Base-by-base conservation (phyloP, 257 asterid genomes). In the Nyctanthes arbortristis region DNA sequence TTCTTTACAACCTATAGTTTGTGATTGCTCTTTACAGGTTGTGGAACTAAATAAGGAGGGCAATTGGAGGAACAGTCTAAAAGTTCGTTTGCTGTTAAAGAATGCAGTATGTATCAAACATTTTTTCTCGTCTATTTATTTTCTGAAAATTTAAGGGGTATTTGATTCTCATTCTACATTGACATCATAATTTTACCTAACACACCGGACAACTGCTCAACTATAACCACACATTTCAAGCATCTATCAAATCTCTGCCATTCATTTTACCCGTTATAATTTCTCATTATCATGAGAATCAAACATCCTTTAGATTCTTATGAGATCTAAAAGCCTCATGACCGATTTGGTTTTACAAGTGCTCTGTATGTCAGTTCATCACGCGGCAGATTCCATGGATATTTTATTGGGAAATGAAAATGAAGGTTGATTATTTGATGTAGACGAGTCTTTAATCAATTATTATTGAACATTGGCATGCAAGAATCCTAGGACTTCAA, bases 11-110 rank as follows among this genome's bases (percentile, higher is more conserved):
- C 31, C 39, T n/a, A n/a, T 52, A 22, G 18, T 43, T 69, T 25
- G 31, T 75, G 71, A 65, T 70, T 36, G 54, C 16, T 76, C 27
- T 72, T 58, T 61, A 47, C 81, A 89, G 97, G 89, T 86, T 35
- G 73, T 67, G 75, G 92, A 86, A 72, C 85, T 92, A 60, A 90
- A 82, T 66, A 89, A 86, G 60, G 96, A 84, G 81, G 88, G 84
- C 73, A 84, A 81, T 62, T 92, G 98, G 98, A 82, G 98, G 84
- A 86, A 92, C 69, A 84, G 92, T 72, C 92, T 92, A 29, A 92
- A 88, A 88, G 87, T 88, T 69, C 92, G 91, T 57, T 70, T 86
- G 77, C 82, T 91, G 81, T 84, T 81, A 52, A 83, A 80, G 81
- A 68, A 57, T 75, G 79, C 79, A 13, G 97, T 89, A 85, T 45